These are phyloP conservation scores for Pulchroboletus neoregius DNA, from an alignment of 1,284 basidiomycete species.

Conservation along the genomic window DNA sequence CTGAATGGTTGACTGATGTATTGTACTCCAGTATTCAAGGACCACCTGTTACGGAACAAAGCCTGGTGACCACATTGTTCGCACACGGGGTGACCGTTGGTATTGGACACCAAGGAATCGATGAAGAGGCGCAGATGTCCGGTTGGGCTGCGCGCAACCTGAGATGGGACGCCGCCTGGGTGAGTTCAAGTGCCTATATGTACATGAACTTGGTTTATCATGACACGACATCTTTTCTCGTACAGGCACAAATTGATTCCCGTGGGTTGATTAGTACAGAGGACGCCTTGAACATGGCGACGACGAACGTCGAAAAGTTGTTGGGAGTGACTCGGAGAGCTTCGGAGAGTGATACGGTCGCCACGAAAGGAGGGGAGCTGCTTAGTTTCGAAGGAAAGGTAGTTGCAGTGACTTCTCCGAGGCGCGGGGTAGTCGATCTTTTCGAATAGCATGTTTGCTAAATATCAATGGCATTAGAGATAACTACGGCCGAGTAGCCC, in stretches of 20 bases:
- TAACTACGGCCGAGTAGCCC: too few species aligned
- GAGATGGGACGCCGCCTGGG: conserved; percentile 47
- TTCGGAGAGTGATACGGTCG: conserved; percentile 45
- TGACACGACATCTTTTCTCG: not conserved
- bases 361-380: conserved; percentile 41
- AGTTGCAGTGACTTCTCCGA: conserved; percentile 41
- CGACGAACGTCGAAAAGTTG: conserved; percentile 47
- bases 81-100: conserved; percentile 72
- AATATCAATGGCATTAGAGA: not conserved
- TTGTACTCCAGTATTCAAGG: conserved; percentile 51
- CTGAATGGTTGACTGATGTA: conserved; percentile 13
- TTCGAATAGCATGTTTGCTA: conserved; percentile 12
- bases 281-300: conserved; percentile 26
- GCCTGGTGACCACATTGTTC: conserved; percentile 59
- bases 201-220: not conserved
- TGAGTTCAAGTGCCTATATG: conserved; percentile 8
- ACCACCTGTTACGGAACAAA: conserved; percentile 68
- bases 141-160: conserved; percentile 57
- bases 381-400: conserved; percentile 47
- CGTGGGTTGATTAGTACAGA: conserved; percentile 22
- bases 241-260: conserved; percentile 22
- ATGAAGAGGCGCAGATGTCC: conserved; percentile 12
- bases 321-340: conserved; percentile 40
- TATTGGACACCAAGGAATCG: conserved; percentile 47
- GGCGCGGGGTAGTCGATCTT: conserved; percentile 31